Base-by-base conservation (phyloP, 352 stramenopile genomes). In the Stephanocyclus meneghinianus region DNA sequence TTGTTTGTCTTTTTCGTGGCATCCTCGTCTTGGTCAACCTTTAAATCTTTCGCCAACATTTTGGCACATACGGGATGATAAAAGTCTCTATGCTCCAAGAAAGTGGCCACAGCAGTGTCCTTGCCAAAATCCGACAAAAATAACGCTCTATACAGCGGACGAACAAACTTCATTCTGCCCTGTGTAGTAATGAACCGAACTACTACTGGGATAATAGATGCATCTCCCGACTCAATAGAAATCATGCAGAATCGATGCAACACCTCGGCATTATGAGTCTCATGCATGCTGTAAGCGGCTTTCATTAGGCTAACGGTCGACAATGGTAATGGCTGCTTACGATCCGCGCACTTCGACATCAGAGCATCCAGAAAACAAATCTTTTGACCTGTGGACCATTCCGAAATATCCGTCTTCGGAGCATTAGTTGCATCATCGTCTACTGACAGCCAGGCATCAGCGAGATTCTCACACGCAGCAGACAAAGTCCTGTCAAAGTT, bases 151-250 rank as follows among this genome's bases (percentile, higher is more conserved):
- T 96, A 97, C 21, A 97, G 76, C 13, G 95, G 94, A 10, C 95
- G 80, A 6, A 94, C 91, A 80, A 95, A 97, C 81, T 97, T 97
- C 94, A 97, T 97, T 35, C 93, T 68, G 21, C 93, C 93, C 77
- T 96, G 92, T 29, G 88, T 90, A 0, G 91, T 96, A 35, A 95
- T 91, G 74, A 96, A 95, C 40, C 90, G 79, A 4, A 93, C 42
- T 10, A 88, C 89, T 16, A 90, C 69, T 11, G 85, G 78, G 9
- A 95, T 42, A 63, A 95, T 91, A 32, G 67, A 81, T 15, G 66
- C 26, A 65, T 91, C 92, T 55, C 84, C 80, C 11, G 82, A 47
- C 30, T 88, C 89, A 56, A 97, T 84, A 18, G 90, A 90, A 44
- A 97, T 74, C 56, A 90, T 79, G 62, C 91, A 94, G 83, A 93